Percentiles rank a stretch among this genome's conserved stretches.
Conservation (phyloP, 2,329 filamentous ascomycete species). For the Penicillium olsonii region DNA sequence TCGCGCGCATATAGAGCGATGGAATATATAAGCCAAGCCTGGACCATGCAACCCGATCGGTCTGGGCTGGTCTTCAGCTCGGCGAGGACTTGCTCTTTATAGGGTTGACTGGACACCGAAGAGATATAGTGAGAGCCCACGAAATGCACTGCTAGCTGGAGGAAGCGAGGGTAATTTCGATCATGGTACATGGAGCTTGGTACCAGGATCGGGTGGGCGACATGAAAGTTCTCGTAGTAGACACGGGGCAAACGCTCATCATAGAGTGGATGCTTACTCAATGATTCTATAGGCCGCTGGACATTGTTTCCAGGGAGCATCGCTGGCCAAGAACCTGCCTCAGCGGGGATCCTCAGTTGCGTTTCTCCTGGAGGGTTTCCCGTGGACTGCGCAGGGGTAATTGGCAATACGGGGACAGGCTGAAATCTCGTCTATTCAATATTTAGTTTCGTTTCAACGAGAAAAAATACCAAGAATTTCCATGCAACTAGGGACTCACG, state of each 20-base stretch:
- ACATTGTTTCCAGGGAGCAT: slow-evolving; percentile 19
- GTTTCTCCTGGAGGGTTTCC: slow-evolving; percentile 15
- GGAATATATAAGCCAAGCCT: slow-evolving; percentile 39
- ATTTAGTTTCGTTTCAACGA: background rate
- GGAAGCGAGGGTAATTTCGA: slow-evolving; percentile 45
- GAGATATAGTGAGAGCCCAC: slow-evolving; percentile 55
- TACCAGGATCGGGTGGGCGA: slow-evolving; percentile 56
- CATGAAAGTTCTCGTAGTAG: slow-evolving; percentile 57
- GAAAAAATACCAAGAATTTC: background rate
- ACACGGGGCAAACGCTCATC: slow-evolving; percentile 45
- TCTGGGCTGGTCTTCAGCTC: slow-evolving; percentile 25
- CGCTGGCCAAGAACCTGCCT: slow-evolving; percentile 23
- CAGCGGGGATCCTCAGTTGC: slow-evolving; percentile 20
- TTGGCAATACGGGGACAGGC: slow-evolving; percentile 9
- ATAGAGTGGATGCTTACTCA: slow-evolving; percentile 17
- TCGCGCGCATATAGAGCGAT: slow-evolving; percentile 37
- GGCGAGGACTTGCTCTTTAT: slow-evolving; percentile 29
- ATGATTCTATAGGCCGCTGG: slow-evolving; percentile 16
- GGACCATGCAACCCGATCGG: slow-evolving; percentile 37
- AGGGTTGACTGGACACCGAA: slow-evolving; percentile 22
- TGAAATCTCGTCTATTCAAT: slow-evolving; percentile 9
- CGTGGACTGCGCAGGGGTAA: slow-evolving; percentile 12
- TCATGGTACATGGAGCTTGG: slow-evolving; percentile 44
- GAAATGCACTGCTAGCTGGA: slow-evolving; percentile 54
- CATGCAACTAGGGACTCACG: background rate